Evolutionary conservation across 2,329 filamentous ascomycete species (phyloP).

Genomic region (Colletotrichum siamense): DNA sequence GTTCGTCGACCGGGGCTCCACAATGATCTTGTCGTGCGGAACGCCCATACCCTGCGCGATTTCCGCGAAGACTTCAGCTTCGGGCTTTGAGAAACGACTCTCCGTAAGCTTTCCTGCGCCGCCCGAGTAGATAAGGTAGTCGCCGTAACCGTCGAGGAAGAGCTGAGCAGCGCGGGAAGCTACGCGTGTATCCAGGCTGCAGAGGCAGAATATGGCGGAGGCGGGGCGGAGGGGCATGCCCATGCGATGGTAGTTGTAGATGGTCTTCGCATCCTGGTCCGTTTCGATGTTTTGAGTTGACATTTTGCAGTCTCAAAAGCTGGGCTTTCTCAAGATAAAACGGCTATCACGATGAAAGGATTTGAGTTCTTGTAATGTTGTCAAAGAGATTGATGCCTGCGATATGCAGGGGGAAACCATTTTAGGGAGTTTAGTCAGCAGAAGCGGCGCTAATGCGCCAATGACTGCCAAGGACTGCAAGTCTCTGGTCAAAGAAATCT

Average conservation of each 20-base stretch:
- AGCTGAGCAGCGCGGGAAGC: slow-evolving; percentile 47
- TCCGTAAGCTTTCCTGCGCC: slow-evolving; percentile 45
- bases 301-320: not conserved
- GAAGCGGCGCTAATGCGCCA: not conserved
- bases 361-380: not conserved
- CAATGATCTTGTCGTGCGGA: slow-evolving; percentile 39
- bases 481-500: not conserved
- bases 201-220: slow-evolving; percentile 51
- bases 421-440: not conserved
- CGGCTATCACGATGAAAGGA: not conserved
- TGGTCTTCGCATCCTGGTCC: slow-evolving; percentile 36
- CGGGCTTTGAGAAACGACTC: slow-evolving; percentile 41
- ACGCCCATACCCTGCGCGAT: slow-evolving; percentile 45
- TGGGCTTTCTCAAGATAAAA: not conserved
- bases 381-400: not conserved
- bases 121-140: slow-evolving; percentile 49
- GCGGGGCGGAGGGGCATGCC: slow-evolving; percentile 37
- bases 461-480: not conserved
- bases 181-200: slow-evolving; percentile 51
- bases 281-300: not conserved
- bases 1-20: slow-evolving; percentile 46
- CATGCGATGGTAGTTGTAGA: slow-evolving; percentile 52
- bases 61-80: slow-evolving; percentile 48
- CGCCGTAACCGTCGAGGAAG: slow-evolving; percentile 42
- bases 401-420: not conserved